Base-by-base conservation (phyloP, 495 filamentous ascomycete genomes). In the Xylaria telfairii region DNA sequence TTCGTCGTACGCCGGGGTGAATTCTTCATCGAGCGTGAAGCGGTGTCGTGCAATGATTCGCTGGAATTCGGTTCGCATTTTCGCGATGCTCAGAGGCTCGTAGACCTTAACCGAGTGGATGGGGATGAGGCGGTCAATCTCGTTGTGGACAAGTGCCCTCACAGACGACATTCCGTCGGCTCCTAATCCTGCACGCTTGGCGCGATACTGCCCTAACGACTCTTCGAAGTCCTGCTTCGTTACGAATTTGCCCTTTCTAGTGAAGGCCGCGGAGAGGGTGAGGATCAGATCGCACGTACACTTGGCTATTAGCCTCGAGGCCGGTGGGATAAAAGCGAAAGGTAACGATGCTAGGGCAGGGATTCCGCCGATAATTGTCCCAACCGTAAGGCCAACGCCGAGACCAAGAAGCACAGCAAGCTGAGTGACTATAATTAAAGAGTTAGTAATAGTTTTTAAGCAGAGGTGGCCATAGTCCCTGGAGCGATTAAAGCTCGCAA, bases 271-370 rank as follows among this genome's bases (percentile, higher is more conserved):
- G 8, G 47, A 47, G 13, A 70, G 51, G 0, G 60, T 65, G 37
- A 70, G 68, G 32, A 65, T 49, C 0, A 70, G 28, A 30, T 70
- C 68, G 10, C 68, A 70, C 3, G 68, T 65, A 41, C 68, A 70
- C 28, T 70, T 70, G 44, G 34, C 51, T 13, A 70, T 70, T 19
- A 70, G 19, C 30, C 68, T 63, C 3, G 68, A 64, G 17, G 68
- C 68, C 7, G 68, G 68, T 51, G 68, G 68, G 49, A 70, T 70
- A 44, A 56, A 70, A 32, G 68, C 68, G n/a, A 70, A 70, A n/a
- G 68, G 68, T 7, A 70, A 21, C 5, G 68, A 70, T n/a, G 68
- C 68, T 12, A 70, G 39, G 24, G 68, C 68, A 13, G 68, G 68
- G n/a, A 70, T 57, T 28, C 68, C 68, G 37, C 68, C 68, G 26